phyloP scores from a whole-genome alignment of 306 rosid genomes.

The Vigna hirtella region DNA sequence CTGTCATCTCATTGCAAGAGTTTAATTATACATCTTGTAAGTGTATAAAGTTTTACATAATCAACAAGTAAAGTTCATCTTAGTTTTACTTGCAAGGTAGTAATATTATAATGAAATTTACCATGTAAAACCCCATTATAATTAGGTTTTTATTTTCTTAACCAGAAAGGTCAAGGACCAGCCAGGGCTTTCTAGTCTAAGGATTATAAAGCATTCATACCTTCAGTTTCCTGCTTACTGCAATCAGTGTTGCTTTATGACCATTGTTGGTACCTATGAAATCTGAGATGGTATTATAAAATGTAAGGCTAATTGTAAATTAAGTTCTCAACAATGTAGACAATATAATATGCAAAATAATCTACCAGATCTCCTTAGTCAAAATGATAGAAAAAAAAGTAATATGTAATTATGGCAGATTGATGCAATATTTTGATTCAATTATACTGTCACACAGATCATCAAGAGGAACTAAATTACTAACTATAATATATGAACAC shows the following conservation, averaged over 20 bases:
- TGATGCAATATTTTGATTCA: conserved; percentile 26
- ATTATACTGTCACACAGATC: not conserved
- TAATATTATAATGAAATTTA: too few relatives aligned
- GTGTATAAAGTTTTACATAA: not conserved
- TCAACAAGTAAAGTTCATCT: not conserved
- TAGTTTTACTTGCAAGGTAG: too few relatives aligned
- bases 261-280: conserved; percentile 36
- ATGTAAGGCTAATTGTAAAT: not conserved
- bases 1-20: too few relatives aligned
- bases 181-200: not conserved
- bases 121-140: too few relatives aligned
- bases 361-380: not conserved
- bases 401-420: not conserved
- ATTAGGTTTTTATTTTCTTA: not conserved
- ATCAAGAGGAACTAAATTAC: conserved; percentile 14
- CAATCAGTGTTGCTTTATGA: conserved; percentile 38
- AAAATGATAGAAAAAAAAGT: too few relatives aligned
- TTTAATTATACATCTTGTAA: not conserved
- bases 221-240: conserved; percentile 67
- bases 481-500: too few relatives aligned
- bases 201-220: conserved; percentile 47
- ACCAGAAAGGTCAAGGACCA: not conserved
- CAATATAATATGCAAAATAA: not conserved
- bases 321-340: not conserved
- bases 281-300: conserved; percentile 47